Evolutionary conservation across 2,329 filamentous ascomycete species (phyloP).

Genomic region (Xylariaceae sp.): DNA sequence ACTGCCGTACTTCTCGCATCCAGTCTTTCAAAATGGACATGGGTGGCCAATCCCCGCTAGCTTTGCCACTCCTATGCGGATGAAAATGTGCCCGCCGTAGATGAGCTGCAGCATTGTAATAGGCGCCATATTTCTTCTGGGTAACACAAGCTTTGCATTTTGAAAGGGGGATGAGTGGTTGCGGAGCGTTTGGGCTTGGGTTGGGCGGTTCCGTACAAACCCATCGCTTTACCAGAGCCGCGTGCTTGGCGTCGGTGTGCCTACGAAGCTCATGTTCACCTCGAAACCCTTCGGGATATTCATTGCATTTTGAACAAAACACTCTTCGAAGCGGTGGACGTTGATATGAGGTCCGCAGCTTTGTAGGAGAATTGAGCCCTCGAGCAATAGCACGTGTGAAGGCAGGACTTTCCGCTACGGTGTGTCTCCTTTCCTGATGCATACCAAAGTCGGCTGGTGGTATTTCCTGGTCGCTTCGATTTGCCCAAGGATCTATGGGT

Average conservation of each 20-base stretch:
- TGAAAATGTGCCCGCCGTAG: constrained; percentile 63
- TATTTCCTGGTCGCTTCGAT: constrained; percentile 36
- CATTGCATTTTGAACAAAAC: constrained; percentile 78
- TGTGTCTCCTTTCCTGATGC: constrained; percentile 49
- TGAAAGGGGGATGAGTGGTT: constrained; percentile 57
- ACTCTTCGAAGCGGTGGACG: constrained; percentile 71
- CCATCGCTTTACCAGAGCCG: constrained; percentile 60
- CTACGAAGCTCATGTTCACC: constrained; percentile 85
- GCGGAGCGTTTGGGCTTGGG: constrained; percentile 45
- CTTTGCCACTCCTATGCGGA: constrained; percentile 60
- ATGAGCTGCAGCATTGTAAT: constrained; percentile 66
- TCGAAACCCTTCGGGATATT: constrained; percentile 84
- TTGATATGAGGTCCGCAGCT: constrained; percentile 54
- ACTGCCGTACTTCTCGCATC: constrained; percentile 65
- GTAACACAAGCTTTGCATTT: constrained; percentile 63
- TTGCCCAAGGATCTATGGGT: constrained; percentile 48
- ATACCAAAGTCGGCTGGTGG: constrained; percentile 34
- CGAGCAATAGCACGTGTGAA: constrained; percentile 48
- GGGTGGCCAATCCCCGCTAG: constrained; percentile 63
- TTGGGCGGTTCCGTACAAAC: constrained; percentile 59
- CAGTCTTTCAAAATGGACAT: constrained; percentile 64
- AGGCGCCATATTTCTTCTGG: constrained; percentile 63
- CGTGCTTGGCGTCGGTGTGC: constrained; percentile 66
- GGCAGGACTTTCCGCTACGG: constrained; percentile 53
- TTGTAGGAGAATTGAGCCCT: constrained; percentile 50